Evolutionary conservation across 768 basidiomycete species (phyloP).

Genomic region (Suillus luteus): DNA sequence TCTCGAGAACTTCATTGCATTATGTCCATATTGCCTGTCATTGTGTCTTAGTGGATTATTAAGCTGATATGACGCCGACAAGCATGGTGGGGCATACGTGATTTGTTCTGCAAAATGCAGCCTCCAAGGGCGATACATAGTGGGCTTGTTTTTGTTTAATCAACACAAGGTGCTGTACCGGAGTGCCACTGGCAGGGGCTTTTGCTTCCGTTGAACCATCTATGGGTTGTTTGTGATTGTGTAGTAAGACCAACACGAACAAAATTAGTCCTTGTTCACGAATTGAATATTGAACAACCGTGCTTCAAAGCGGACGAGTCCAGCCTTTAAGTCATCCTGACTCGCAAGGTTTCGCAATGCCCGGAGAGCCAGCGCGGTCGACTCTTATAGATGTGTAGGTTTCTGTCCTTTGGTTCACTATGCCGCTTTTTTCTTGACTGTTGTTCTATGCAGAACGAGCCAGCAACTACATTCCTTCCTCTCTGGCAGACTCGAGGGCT

Average conservation of each 20-base stretch:
- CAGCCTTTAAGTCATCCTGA: constrained; percentile 11
- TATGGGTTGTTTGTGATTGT: background rate
- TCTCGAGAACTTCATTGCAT: too few species aligned
- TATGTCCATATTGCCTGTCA: too few species aligned
- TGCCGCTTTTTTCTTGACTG: constrained; percentile 10
- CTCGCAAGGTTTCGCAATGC: constrained; percentile 33
- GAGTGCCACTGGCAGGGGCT: too few species aligned
- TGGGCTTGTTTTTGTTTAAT: too few species aligned
- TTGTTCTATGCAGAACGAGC: constrained; percentile 51
- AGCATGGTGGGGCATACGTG: too few species aligned
- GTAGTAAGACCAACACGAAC: constrained; percentile 20
- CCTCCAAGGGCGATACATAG: too few species aligned
- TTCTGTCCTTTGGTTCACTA: background rate
- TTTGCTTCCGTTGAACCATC: too few species aligned
- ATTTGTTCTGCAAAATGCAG: too few species aligned
- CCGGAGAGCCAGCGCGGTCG: constrained; percentile 56
- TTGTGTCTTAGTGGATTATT: too few species aligned
- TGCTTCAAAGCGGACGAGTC: background rate
- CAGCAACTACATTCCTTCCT: constrained; percentile 62
- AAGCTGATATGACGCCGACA: too few species aligned
- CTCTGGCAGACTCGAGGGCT: constrained; percentile 59
- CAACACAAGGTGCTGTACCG: too few species aligned
- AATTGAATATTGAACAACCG: background rate
- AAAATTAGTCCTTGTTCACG: constrained; percentile 22
- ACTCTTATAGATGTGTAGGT: constrained; percentile 69